Percentiles rank a stretch among this genome's conserved stretches.
Evolutionary conservation across 2,329 filamentous ascomycete genomes (phyloP).

Genomic region (Lasiodiplodia theobromae): DNA sequence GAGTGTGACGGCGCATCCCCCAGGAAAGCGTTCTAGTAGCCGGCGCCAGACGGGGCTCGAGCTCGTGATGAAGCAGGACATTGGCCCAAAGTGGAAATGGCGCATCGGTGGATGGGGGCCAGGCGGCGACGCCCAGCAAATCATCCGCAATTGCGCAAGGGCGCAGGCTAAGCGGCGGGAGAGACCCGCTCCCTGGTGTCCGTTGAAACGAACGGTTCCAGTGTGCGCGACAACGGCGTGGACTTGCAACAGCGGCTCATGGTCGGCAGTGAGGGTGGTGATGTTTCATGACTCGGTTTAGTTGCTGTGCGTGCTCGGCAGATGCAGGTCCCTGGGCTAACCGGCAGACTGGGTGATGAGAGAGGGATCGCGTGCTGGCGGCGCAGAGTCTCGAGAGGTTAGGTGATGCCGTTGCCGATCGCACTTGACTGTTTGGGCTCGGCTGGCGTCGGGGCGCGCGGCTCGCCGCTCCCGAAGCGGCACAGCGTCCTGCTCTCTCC

Average conservation of each 20-base stretch:
- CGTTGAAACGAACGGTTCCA: background rate
- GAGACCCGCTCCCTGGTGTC: background rate
- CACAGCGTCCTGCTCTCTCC: constrained; percentile 7
- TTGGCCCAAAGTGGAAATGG: background rate
- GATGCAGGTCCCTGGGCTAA: background rate
- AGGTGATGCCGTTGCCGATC: constrained; percentile 6
- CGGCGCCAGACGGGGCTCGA: constrained; percentile 1
- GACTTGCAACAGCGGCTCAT: background rate
- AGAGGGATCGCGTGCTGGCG: background rate
- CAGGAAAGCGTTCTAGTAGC: background rate
- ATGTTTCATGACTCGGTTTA: constrained; percentile 1
- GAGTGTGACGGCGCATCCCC: constrained; percentile 7
- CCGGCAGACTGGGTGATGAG: background rate
- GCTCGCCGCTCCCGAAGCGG: background rate
- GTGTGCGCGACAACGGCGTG: background rate
- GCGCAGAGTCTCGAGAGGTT: constrained; percentile 8
- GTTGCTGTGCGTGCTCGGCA: background rate
- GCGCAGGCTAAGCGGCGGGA: background rate
- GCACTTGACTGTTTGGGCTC: background rate
- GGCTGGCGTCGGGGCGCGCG: constrained; percentile 12
- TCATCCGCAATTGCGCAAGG: constrained; percentile 15
- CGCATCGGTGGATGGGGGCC: background rate
- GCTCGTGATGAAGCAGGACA: constrained; percentile 18
- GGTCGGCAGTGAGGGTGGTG: background rate
- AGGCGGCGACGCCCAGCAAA: constrained; percentile 8